Evolutionary conservation across 441 rosid genomes (phyloP), one percentile per base, ranked within the genome.

Genomic region (Adansonia rubrostipa): DNA sequence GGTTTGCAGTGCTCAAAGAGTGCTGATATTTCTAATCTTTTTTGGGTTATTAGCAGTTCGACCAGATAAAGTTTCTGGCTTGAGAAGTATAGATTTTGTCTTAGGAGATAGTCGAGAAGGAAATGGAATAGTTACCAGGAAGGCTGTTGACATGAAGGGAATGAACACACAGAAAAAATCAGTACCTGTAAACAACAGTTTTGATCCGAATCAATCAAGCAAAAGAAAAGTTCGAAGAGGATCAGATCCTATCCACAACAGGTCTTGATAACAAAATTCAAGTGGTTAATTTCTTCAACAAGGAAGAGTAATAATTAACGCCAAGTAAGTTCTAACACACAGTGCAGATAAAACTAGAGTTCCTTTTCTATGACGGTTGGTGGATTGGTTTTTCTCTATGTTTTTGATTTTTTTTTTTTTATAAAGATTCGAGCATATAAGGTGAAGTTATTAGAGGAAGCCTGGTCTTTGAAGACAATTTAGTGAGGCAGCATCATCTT

Each of bases 171-270:
- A 74, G 79, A 80, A 86, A 82, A 83, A 66, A 15, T 77, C 86
- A 76, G 74, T 86, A 66, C 51, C 75, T 61, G 66, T 60, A 79
- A 86, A 81, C 68, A 83, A 69, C 62, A 75, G 66, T 79, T 65
- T 79, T 17, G 90, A 90, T 81, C 86, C 89, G 0, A 84, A 87
- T 81, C 86, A 83, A 84, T 85, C 93, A 44, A 93, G 93, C 89
- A 92, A 95, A 84, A 90, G 99, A 91, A 82, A 84, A 62, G 96
- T 91, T 9, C 84, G 93, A 77, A 83, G 88, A 88, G 99, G 98
- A 40, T 88, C 98, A 47, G 93, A 95, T 89, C 99, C 99, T 81
- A 93, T 95, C 80, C 99, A 95, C 87, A 95, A 95, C 90, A 88
- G 88, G 85, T 74, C 95, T 19, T 87, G 84, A 86, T 42, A 19